phyloP scores from a whole-genome alignment of 345 rosid species.

The Citrus sp. region DNA sequence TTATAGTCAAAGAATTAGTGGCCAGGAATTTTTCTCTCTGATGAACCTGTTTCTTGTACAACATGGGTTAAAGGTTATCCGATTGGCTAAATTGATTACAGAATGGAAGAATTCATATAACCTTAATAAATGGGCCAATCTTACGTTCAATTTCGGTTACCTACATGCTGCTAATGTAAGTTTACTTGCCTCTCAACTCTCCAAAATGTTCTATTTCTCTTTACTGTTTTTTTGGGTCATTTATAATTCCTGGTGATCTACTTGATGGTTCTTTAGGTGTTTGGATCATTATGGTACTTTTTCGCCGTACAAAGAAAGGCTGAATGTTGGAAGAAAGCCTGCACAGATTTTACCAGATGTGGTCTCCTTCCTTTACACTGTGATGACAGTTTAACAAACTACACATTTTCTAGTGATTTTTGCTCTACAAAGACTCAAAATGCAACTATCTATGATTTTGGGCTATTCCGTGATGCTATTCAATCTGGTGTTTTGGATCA shows the following conservation, averaged over 20 bases:
- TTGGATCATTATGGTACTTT: neutral
- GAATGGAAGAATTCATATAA: constrained; percentile 31
- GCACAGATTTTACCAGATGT: neutral
- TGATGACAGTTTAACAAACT: neutral
- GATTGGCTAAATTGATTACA: constrained; percentile 23
- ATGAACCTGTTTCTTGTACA: constrained; percentile 34
- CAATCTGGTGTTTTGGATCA: neutral
- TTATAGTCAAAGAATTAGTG: constrained; percentile 19
- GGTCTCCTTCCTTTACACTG: neutral
- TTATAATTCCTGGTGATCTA: too few species aligned
- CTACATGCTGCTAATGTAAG: constrained; percentile 38
- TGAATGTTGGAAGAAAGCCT: constrained; percentile 4
- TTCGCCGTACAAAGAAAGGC: neutral
- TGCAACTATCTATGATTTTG: neutral
- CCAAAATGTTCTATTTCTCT: too few species aligned
- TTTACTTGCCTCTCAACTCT: neutral
- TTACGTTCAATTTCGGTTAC: constrained; percentile 28
- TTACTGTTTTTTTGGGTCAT: neutral
- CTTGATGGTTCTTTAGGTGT: neutral
- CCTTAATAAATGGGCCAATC: constrained; percentile 32
- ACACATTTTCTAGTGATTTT: neutral
- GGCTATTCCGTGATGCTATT: neutral
- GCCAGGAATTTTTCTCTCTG: constrained; percentile 19
- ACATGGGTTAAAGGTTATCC: constrained; percentile 28
- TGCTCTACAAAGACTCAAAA: neutral